Percentiles rank a stretch among this genome's conserved stretches.
Conservation (phyloP, 2,329 filamentous ascomycete species). For the Rachicladosporium sp. region DNA sequence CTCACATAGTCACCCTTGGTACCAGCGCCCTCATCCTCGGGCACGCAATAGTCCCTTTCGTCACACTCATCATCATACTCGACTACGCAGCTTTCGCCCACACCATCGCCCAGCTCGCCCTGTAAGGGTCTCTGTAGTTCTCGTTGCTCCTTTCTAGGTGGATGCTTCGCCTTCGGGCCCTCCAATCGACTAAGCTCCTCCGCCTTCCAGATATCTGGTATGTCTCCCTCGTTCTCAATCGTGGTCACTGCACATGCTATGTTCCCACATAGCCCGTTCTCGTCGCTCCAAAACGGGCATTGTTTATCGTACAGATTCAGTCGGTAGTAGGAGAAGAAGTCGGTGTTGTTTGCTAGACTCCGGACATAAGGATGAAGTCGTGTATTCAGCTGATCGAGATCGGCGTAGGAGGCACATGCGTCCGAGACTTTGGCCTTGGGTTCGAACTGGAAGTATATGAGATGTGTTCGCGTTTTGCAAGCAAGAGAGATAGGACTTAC, state of each 20-base stretch:
- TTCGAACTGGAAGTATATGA: constrained; percentile 54
- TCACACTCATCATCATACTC: constrained; percentile 97
- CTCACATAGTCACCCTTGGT: constrained; percentile 95
- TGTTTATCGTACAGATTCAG: constrained; percentile 87
- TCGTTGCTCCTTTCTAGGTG: constrained; percentile 59
- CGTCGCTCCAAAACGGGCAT: constrained; percentile 94
- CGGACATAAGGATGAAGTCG: constrained; percentile 66
- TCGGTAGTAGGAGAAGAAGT: constrained; percentile 97
- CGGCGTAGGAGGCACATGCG: constrained; percentile 85
- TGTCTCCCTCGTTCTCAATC: constrained; percentile 86
- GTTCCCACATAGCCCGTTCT: constrained; percentile 89
- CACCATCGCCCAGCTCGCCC: constrained; percentile 69
- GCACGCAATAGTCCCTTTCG: constrained; percentile 90
- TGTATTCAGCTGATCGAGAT: constrained; percentile 72
- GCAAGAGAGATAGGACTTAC: constrained; percentile 32
- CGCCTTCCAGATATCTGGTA: constrained; percentile 81
- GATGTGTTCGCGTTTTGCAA: constrained; percentile 17
- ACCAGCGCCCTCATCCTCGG: constrained; percentile 77
- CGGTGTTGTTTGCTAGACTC: constrained; percentile 72
- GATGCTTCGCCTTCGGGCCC: constrained; percentile 82
- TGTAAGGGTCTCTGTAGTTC: constrained; percentile 64
- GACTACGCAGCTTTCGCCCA: constrained; percentile 90
- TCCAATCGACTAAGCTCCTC: constrained; percentile 86
- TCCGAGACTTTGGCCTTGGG: constrained; percentile 82
- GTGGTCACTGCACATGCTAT: constrained; percentile 93